phyloP scores from a whole-genome alignment of 108 stramenopile species.

The Nitzschia inconspicua region DNA sequence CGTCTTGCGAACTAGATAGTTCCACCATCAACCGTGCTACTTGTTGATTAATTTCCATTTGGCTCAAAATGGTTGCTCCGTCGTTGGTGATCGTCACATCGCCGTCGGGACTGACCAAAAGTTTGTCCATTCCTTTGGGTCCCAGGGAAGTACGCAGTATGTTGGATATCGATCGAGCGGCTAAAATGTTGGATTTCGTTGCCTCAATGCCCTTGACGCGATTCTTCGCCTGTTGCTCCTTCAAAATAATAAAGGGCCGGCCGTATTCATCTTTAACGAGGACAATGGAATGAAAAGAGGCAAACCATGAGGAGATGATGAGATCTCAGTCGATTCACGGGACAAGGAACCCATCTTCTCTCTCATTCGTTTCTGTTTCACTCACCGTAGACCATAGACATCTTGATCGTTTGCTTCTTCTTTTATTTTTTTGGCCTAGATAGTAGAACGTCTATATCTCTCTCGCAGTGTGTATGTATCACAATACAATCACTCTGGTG shows the following conservation, averaged over 20 bases:
- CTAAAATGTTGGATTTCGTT: constrained; percentile 95
- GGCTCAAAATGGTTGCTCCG: constrained; percentile 97
- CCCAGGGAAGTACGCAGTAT: constrained; percentile 96
- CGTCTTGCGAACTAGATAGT: constrained; percentile 93
- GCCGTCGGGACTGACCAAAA: constrained; percentile 95
- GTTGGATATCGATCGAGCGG: constrained; percentile 92
- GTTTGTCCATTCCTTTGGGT: constrained; percentile 99
- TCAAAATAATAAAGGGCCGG: constrained; percentile 98
- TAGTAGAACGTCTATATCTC: too few relatives aligned
- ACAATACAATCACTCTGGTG: too few relatives aligned
- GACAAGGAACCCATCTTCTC: too few relatives aligned
- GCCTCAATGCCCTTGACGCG: constrained; percentile 97
- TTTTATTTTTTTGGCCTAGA: too few relatives aligned
- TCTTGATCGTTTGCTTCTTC: neutral
- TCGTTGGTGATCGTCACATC: constrained; percentile 99
- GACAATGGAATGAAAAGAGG: too few relatives aligned
- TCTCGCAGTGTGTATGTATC: too few relatives aligned
- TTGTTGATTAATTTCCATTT: constrained; percentile 94
- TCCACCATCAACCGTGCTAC: constrained; percentile 98
- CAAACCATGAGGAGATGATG: too few relatives aligned
- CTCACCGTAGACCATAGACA: constrained; percentile 41
- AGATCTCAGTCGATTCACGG: too few relatives aligned
- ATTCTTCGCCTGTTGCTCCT: constrained; percentile 96
- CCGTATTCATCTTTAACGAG: constrained; percentile 98
- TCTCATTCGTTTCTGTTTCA: too few relatives aligned